These are phyloP conservation scores for Podospora bellae-mahoneyi DNA, from an alignment of 495 filamentous ascomycete genomes.

Conservation along the genomic window DNA sequence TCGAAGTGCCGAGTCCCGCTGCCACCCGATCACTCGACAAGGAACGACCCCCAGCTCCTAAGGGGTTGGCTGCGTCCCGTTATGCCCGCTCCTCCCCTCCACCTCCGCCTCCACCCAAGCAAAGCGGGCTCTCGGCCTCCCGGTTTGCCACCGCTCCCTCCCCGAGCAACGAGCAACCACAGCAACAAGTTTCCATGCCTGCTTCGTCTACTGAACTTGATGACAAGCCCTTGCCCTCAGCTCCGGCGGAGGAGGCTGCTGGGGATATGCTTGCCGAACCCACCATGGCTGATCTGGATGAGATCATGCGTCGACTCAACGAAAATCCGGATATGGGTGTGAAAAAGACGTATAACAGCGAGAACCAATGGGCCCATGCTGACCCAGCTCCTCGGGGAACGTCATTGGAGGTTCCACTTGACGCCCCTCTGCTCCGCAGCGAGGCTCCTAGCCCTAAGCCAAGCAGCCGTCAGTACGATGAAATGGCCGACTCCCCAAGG, in stretches of 20 bases:
- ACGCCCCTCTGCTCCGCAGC: conserved; percentile 57
- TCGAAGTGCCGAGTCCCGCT: not conserved
- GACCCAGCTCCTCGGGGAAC: conserved; percentile 33
- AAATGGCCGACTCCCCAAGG: conserved; percentile 32
- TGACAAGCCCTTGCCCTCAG: conserved; percentile 16
- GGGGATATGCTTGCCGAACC: conserved; percentile 39
- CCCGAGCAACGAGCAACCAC: conserved; percentile 26
- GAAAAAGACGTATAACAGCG: conserved; percentile 53
- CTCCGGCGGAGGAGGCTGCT: conserved; percentile 11
- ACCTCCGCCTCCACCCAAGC: conserved; percentile 31
- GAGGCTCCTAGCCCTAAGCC: conserved; percentile 77
- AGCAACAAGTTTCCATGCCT: conserved; percentile 9
- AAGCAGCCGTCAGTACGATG: conserved; percentile 48
- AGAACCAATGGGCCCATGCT: conserved; percentile 43
- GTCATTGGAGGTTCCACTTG: conserved; percentile 37
- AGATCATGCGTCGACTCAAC: conserved; percentile 78
- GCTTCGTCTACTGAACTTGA: conserved; percentile 24
- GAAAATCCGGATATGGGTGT: conserved; percentile 68
- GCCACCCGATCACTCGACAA: conserved; percentile 1
- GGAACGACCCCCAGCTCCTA: conserved; percentile 18
- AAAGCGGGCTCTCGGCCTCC: conserved; percentile 35
- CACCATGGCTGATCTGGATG: conserved; percentile 78
- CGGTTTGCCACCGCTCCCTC: conserved; percentile 29
- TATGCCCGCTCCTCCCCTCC: conserved; percentile 38
- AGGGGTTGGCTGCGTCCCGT: conserved; percentile 41